Percentiles rank a stretch among this genome's conserved stretches.
Conservation (phyloP, 345 rosid species). For the Diplotaxis tenuifolia region DNA sequence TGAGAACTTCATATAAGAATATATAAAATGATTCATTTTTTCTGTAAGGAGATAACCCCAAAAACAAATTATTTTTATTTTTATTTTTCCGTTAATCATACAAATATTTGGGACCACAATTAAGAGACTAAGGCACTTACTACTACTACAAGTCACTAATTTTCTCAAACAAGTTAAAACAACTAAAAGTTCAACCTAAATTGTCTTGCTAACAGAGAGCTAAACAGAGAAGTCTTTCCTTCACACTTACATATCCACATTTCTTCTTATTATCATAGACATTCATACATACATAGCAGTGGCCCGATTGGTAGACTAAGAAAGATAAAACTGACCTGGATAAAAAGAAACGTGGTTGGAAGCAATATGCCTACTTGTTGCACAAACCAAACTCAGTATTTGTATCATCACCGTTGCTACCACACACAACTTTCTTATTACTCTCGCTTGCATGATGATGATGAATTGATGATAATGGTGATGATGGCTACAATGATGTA, state of each 20-base stretch:
- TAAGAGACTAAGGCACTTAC: constrained; percentile 19
- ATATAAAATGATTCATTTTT: not conserved
- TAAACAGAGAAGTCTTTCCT: constrained; percentile 8
- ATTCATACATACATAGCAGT: constrained; percentile 16
- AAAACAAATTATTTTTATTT: not conserved
- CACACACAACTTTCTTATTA: constrained; percentile 31
- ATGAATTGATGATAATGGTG: constrained; percentile 19
- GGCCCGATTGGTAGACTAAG: not conserved
- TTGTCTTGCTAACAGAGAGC: constrained; percentile 25
- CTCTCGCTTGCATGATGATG: constrained; percentile 39
- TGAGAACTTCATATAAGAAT: not conserved
- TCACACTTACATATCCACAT: not conserved
- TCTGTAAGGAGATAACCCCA: not conserved
- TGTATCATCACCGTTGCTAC: constrained; percentile 43
- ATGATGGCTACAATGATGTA: constrained; percentile 18
- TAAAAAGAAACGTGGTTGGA: constrained; percentile 35
- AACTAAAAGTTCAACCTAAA: not conserved
- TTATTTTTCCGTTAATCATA: not conserved
- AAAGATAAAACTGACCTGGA: constrained; percentile 42
- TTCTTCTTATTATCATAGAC: not conserved
- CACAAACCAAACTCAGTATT: constrained; percentile 43
- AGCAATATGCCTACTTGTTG: constrained; percentile 53
- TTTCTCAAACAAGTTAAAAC: constrained; percentile 15
- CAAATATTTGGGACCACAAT: constrained; percentile 24
- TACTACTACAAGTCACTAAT: constrained; percentile 10